Percentiles rank a stretch among this genome's conserved stretches.
These are phyloP conservation scores for Limnanthes douglasii DNA, from an alignment of 345 rosid genomes.

Conservation along the genomic window DNA sequence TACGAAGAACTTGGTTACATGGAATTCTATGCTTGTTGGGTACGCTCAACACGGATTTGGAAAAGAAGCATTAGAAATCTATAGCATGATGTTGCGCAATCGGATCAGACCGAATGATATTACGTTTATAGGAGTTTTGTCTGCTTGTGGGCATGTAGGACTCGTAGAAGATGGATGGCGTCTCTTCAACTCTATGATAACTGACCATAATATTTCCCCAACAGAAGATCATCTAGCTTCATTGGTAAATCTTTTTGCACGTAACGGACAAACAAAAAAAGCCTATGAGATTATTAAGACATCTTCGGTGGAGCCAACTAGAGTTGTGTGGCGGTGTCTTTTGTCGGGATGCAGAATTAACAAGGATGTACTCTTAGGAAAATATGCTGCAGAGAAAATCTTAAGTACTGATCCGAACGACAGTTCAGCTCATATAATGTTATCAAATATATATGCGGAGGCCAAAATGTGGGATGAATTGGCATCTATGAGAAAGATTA, in stretches of 20 bases:
- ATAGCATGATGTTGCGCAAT: constrained; percentile 12
- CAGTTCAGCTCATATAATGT: constrained; percentile 15
- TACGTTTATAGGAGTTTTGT: constrained; percentile 17
- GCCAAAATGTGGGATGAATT: constrained; percentile 20
- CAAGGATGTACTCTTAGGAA: constrained; percentile 17
- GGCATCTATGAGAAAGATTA: constrained; percentile 13
- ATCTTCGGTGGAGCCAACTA: constrained; percentile 9
- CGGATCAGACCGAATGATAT: constrained; percentile 14
- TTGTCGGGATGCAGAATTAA: constrained; percentile 17
- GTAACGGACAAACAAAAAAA: constrained; percentile 13
- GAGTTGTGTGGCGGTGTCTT: constrained; percentile 23
- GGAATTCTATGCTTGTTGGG: constrained; percentile 21
- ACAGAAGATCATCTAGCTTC: constrained; percentile 18
- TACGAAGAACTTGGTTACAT: constrained; percentile 17
- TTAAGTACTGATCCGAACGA: constrained; percentile 17
- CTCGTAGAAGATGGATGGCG: constrained; percentile 16
- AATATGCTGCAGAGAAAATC: constrained; percentile 17
- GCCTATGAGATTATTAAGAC: constrained; percentile 17
- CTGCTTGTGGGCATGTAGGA: constrained; percentile 19
- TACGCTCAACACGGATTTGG: constrained; percentile 20
- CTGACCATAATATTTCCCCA: constrained; percentile 13
- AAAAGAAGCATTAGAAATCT: constrained; percentile 14
- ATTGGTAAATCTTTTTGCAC: constrained; percentile 18
- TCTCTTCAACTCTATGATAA: constrained; percentile 16
- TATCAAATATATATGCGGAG: constrained; percentile 18